phyloP scores from a whole-genome alignment of 2,329 filamentous ascomycete species.

The Fusarium begoniae region DNA sequence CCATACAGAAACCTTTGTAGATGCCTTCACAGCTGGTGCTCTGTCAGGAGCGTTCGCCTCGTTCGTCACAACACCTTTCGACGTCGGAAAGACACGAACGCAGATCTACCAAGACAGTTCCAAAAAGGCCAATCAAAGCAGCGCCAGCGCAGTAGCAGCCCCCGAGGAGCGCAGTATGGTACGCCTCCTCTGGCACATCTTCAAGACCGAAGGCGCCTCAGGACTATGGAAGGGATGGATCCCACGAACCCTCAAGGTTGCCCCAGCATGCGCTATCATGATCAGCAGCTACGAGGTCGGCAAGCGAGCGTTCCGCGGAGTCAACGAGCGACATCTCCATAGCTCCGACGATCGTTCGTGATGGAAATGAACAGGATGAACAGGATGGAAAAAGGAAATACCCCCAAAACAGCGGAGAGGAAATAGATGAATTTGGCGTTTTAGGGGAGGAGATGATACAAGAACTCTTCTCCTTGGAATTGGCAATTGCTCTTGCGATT shows the following conservation, averaged over 20 bases:
- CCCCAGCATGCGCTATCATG: slow-evolving; percentile 98
- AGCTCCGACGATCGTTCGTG: slow-evolving; percentile 13
- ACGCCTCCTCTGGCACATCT: slow-evolving; percentile 89
- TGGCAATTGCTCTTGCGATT: not conserved
- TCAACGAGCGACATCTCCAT: slow-evolving; percentile 65
- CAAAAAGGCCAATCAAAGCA: slow-evolving; percentile 15
- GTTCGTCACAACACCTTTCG: slow-evolving; percentile 91
- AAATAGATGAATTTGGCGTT: slow-evolving; percentile 36
- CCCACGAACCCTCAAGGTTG: slow-evolving; percentile 90
- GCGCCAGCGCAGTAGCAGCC: slow-evolving; percentile 49
- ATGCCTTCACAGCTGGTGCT: slow-evolving; percentile 90
- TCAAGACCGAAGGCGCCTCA: slow-evolving; percentile 79
- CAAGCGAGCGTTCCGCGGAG: slow-evolving; percentile 82
- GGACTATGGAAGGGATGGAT: slow-evolving; percentile 94
- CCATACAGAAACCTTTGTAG: slow-evolving; percentile 80
- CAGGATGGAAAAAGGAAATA: slow-evolving; percentile 16
- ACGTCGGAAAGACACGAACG: slow-evolving; percentile 95
- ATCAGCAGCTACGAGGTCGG: slow-evolving; percentile 97
- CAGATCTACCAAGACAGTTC: slow-evolving; percentile 77
- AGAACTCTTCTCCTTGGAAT: slow-evolving; percentile 29
- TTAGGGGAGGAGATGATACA: slow-evolving; percentile 6
- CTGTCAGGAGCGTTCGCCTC: slow-evolving; percentile 85
- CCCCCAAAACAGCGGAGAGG: slow-evolving; percentile 1
- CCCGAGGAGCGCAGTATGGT: slow-evolving; percentile 84
- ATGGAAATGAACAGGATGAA: not conserved